Base-by-base conservation (phyloP, 306 rosid species). In the Abrus precatorius region DNA sequence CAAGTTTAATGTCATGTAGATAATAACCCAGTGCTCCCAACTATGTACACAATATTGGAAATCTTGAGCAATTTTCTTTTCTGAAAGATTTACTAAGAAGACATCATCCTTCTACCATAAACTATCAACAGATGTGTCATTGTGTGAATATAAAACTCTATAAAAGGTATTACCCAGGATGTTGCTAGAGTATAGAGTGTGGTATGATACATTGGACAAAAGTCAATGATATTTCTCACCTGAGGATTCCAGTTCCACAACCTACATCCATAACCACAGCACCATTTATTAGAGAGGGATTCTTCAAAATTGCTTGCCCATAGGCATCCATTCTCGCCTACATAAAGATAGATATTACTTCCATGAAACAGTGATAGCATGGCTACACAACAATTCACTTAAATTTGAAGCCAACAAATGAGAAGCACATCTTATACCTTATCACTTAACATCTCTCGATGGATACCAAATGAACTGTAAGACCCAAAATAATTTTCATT, bases 251-350 rank as follows among this genome's bases (percentile, higher is more conserved):
- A 71, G 98, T 93, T 82, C 99, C 98, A 77, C 98, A 95, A 61
- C 99, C 99, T 34, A 95, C 96, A 77, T 95, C 97, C 94, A 95
- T 84, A 71, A 95, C 97, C 5, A 91, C 88, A 30, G 96, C 94
- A 72, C 89, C 86, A 28, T 85, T 88, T 65, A 93, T 68, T 43
- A 95, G 93, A 79, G 97, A 93, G 6, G 96, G 98, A 54, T 95
- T 95, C 81, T 89, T 75, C 82, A 90, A 84, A 75, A 95, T 88
- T 76, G 96, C 94, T 74, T 93, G 88, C 64, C 94, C 87, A 79
- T 95, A 95, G 72, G 98, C 96, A 76, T 93, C 99, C 87, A 84
- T 95, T 88, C 99, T 89, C 57, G 80, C 97, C 97, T 95, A 82
- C 85, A 79, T 61, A 62, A 85, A 64, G 50, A 79, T 73, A 69